A percentile compares a stretch with the other conserved stretches of the same genome.
phyloP scores from a whole-genome alignment of 1,139 yeast genomes.

The Sugiyamaella pinicola region DNA sequence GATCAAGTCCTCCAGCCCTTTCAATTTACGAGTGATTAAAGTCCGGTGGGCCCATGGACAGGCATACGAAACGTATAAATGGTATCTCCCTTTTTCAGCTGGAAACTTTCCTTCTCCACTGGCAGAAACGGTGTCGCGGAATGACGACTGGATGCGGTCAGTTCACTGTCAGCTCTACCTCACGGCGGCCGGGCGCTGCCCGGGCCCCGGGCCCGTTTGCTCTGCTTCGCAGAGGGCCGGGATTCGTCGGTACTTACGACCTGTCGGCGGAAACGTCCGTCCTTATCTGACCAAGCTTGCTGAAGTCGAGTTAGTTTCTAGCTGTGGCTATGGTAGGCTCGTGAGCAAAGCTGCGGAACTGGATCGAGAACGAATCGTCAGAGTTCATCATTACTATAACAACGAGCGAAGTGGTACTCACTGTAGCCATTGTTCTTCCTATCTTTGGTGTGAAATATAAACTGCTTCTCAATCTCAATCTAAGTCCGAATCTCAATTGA shows the following conservation, averaged over 20 bases:
- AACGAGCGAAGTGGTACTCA: conserved; percentile 9
- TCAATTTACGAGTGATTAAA: conserved; percentile 70
- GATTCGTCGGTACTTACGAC: conserved; percentile 30
- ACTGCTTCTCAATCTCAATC: not conserved
- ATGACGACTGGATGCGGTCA: conserved; percentile 36
- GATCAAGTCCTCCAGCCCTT: conserved; percentile 64
- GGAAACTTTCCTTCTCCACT: conserved; percentile 63
- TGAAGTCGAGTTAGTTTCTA: conserved; percentile 10
- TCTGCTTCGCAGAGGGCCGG: not conserved
- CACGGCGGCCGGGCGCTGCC: conserved; percentile 12
- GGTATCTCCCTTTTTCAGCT: conserved; percentile 81
- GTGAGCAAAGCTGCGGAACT: no score
- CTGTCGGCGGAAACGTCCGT: conserved; percentile 41
- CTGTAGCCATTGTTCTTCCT: conserved; percentile 23
- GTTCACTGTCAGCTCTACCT: not conserved
- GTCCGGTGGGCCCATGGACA: conserved; percentile 98
- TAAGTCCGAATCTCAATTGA: no score
- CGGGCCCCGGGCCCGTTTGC: conserved; percentile 8
- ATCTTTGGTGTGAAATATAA: not conserved
- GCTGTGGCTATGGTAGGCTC: no score
- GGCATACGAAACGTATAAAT: conserved; percentile 81
- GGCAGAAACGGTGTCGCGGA: conserved; percentile 63
- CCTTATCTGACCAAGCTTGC: conserved; percentile 36
- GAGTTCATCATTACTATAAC: not conserved
- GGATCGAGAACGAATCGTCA: no score